These are phyloP conservation scores for Eleusine indica DNA, from an alignment of 176 grass and related monocot genomes.

Conservation along the genomic window DNA sequence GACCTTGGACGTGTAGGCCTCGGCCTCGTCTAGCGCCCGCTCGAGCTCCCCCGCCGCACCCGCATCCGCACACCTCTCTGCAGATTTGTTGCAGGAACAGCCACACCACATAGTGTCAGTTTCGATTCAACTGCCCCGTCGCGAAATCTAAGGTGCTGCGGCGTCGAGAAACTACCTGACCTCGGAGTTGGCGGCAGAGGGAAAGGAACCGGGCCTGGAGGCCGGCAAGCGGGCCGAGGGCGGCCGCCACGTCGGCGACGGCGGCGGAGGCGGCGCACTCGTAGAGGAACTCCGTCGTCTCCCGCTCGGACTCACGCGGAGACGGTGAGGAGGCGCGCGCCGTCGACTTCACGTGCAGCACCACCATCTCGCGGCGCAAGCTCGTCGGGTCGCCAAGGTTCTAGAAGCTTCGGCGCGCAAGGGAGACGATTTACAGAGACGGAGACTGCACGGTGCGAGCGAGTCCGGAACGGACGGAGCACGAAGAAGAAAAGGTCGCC, in stretches of 20 bases:
- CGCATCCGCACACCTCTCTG: conserved; percentile 37
- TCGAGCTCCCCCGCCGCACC: conserved; percentile 29
- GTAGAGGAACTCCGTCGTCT: conserved; percentile 50
- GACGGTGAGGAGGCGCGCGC: not conserved
- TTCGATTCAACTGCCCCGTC: not conserved
- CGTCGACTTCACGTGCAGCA: conserved; percentile 44
- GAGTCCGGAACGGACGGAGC: too few relatives aligned
- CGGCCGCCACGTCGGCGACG: conserved; percentile 47
- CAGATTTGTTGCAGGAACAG: not conserved
- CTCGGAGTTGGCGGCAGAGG: conserved; percentile 45
- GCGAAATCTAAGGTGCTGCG: not conserved
- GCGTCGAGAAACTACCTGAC: not conserved
- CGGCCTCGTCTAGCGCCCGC: conserved; percentile 60
- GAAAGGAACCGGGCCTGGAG: conserved; percentile 47
- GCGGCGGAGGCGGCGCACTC: conserved; percentile 40
- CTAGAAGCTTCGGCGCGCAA: conserved; percentile 13
- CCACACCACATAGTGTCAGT: not conserved
- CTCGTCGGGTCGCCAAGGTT: not conserved
- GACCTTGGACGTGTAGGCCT: conserved; percentile 66
- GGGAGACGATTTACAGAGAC: not conserved
- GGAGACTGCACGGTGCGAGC: too few relatives aligned
- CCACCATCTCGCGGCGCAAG: conserved; percentile 34
- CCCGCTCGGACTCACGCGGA: not conserved
- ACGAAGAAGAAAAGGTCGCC: too few relatives aligned
- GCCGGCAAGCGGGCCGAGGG: conserved; percentile 32